phyloP scores from a whole-genome alignment of 169 alveolate species.

The Miamiensis avidus region DNA sequence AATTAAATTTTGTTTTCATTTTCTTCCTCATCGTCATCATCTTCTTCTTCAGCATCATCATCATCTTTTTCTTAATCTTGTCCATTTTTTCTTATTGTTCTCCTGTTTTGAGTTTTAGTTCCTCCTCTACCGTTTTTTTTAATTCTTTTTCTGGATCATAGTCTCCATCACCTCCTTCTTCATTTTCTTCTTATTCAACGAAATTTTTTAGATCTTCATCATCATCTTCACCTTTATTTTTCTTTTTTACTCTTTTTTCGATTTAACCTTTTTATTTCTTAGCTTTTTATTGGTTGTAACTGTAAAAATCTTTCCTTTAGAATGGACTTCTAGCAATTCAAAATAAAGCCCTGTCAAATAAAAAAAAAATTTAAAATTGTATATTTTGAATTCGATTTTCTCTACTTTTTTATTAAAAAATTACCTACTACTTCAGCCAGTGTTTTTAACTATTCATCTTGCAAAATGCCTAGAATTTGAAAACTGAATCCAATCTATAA shows the following conservation, averaged over 20 bases:
- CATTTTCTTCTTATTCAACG: slow-evolving; percentile 34
- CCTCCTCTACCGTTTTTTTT: slow-evolving; percentile 32
- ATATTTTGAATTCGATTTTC: not conserved
- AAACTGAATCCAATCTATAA: slow-evolving; percentile 44
- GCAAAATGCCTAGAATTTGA: slow-evolving; percentile 38
- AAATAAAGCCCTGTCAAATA: slow-evolving; percentile 19
- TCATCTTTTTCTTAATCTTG: slow-evolving; percentile 39
- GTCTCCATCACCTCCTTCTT: slow-evolving; percentile 34
- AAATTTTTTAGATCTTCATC: slow-evolving; percentile 41
- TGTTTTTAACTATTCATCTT: slow-evolving; percentile 46
- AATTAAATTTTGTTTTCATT: slow-evolving; percentile 40
- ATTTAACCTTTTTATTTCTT: slow-evolving; percentile 47
- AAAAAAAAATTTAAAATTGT: too few relatives aligned
- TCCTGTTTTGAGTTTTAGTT: slow-evolving; percentile 22
- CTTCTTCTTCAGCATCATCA: slow-evolving; percentile 52
- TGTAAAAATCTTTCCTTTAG: slow-evolving; percentile 69
- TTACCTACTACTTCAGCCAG: slow-evolving; percentile 47
- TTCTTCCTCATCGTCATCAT: too few relatives aligned
- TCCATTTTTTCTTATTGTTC: slow-evolving; percentile 14
- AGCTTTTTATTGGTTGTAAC: slow-evolving; percentile 58
- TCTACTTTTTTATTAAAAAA: too few relatives aligned
- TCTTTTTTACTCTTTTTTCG: slow-evolving; percentile 20
- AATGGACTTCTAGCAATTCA: slow-evolving; percentile 65
- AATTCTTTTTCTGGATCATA: slow-evolving; percentile 19
- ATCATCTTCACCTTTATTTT: slow-evolving; percentile 19